A percentile compares a stretch with the other conserved stretches of the same genome.
These are phyloP conservation scores for Didymella pinodella DNA, from an alignment of 2,329 filamentous ascomycete genomes.

Conservation along the genomic window DNA sequence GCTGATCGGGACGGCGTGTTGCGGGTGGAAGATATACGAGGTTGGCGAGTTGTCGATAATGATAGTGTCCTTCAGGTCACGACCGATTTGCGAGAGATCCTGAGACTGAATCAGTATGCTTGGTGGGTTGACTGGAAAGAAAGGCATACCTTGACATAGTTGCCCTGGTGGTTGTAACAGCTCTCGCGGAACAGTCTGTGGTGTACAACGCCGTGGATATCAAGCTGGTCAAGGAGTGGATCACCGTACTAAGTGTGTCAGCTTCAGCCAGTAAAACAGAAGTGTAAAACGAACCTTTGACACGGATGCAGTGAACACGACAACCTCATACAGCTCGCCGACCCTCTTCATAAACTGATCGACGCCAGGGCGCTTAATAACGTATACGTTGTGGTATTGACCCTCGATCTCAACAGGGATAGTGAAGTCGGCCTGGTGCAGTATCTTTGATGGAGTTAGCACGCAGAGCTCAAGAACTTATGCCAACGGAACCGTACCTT, in stretches of 20 bases:
- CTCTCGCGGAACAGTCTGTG: conserved; percentile 97
- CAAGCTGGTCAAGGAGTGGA: conserved; percentile 91
- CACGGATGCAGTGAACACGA: conserved; percentile 97
- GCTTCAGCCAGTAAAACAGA: not conserved
- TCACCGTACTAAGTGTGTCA: conserved; percentile 78
- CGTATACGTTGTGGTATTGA: conserved; percentile 98
- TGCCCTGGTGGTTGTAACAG: conserved; percentile 99
- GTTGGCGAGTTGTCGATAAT: conserved; percentile 99
- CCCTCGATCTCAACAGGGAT: conserved; percentile 99
- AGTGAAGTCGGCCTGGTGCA: conserved; percentile 98
- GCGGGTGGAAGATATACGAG: conserved; percentile 98
- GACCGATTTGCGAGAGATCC: conserved; percentile 95
- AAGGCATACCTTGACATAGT: conserved; percentile 82
- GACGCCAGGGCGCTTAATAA: conserved; percentile 98
- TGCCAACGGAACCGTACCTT: conserved; percentile 68
- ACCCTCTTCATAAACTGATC: conserved; percentile 99
- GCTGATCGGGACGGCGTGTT: conserved; percentile 98
- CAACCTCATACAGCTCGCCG: conserved; percentile 96
- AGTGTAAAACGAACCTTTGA: conserved; percentile 73
- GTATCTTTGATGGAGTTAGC: conserved; percentile 68
- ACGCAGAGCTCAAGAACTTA: not conserved
- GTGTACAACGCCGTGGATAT: conserved; percentile 96
- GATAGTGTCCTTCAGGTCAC: conserved; percentile 95
- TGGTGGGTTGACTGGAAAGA: not conserved
- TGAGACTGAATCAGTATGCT: conserved; percentile 39